These are phyloP conservation scores for Glycine soja DNA, from an alignment of 306 rosid genomes.

Conservation along the genomic window DNA sequence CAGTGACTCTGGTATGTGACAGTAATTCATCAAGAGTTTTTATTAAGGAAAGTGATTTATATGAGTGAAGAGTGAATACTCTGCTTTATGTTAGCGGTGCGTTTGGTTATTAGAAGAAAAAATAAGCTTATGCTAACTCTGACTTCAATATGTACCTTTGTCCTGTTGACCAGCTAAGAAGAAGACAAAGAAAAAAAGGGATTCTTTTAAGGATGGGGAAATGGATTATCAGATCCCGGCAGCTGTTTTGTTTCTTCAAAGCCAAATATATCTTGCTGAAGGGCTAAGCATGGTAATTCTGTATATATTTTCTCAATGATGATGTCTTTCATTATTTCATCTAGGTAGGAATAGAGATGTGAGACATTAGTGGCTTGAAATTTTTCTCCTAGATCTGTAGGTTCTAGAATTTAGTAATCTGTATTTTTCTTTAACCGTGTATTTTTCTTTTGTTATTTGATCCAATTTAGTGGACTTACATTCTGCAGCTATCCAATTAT, in stretches of 20 bases:
- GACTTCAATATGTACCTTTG: conserved; percentile 31
- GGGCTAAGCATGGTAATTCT: conserved; percentile 85
- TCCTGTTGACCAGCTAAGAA: conserved; percentile 69
- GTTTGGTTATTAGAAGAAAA: conserved; percentile 8
- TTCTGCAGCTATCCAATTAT: conserved; percentile 38
- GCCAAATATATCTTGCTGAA: conserved; percentile 91
- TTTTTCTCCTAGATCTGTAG: conserved; percentile 23
- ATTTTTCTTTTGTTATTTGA: conserved; percentile 36
- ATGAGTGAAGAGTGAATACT: conserved; percentile 24
- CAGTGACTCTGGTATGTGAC: conserved; percentile 66
- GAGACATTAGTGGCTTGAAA: conserved; percentile 24
- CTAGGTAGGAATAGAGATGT: conserved; percentile 29
- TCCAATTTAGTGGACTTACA: conserved; percentile 47
- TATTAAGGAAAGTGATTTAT: conserved; percentile 3
- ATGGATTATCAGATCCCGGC: conserved; percentile 74
- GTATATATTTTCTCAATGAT: conserved; percentile 40
- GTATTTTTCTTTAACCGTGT: conserved; percentile 18
- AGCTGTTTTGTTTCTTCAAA: conserved; percentile 83
- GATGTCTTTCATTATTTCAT: conserved; percentile 32
- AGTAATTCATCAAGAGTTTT: conserved; percentile 25
- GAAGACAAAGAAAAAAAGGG: conserved; percentile 82
- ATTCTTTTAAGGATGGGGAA: conserved; percentile 66
- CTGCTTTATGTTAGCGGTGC: conserved; percentile 32
- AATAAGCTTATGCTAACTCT: conserved; percentile 30
- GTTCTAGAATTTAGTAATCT: conserved; percentile 35